A percentile compares a stretch with the other conserved stretches of the same genome.
These are phyloP conservation scores for Microsporum canis DNA, from an alignment of 2,329 filamentous ascomycete species.

Conservation along the genomic window DNA sequence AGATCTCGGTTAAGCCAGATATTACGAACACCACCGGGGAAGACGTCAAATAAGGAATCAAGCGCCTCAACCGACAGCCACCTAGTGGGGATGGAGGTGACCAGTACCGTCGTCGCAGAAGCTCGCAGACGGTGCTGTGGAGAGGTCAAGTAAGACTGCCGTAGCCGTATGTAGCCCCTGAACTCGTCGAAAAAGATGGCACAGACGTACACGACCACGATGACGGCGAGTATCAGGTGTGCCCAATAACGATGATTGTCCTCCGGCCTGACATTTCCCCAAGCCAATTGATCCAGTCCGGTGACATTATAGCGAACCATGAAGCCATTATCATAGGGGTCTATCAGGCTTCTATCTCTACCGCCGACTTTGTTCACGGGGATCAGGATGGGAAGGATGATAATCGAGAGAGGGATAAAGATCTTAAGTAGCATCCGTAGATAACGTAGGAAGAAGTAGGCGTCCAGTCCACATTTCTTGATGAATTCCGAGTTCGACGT, in stretches of 20 bases:
- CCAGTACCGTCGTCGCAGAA: constrained; percentile 88
- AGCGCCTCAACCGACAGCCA: constrained; percentile 81
- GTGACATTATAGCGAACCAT: constrained; percentile 40
- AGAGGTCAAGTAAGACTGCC: constrained; percentile 88
- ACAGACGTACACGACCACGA: constrained; percentile 73
- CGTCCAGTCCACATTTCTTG: constrained; percentile 87
- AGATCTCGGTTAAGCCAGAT: constrained; percentile 94
- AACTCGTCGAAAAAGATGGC: constrained; percentile 79
- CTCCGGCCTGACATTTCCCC: constrained; percentile 65
- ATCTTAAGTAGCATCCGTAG: constrained; percentile 77
- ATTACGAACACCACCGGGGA: constrained; percentile 86
- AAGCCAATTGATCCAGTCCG: constrained; percentile 72
- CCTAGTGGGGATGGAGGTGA: constrained; percentile 78
- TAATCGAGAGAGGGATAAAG: constrained; percentile 66
- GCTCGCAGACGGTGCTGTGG: constrained; percentile 87
- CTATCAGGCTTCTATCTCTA: constrained; percentile 42
- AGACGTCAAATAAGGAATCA: constrained; percentile 80
- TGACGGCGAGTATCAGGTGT: constrained; percentile 67
- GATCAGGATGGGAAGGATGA: constrained; percentile 75
- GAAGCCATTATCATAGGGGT: constrained; percentile 21
- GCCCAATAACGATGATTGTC: constrained; percentile 67
- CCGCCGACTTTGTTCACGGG: constrained; percentile 72
- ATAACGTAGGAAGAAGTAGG: constrained; percentile 95
- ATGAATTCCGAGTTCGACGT: constrained; percentile 74
- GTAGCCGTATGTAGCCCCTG: constrained; percentile 76